Base-by-base conservation (phyloP, 208 protist genomes). In the Leishmania arabica region DNA sequence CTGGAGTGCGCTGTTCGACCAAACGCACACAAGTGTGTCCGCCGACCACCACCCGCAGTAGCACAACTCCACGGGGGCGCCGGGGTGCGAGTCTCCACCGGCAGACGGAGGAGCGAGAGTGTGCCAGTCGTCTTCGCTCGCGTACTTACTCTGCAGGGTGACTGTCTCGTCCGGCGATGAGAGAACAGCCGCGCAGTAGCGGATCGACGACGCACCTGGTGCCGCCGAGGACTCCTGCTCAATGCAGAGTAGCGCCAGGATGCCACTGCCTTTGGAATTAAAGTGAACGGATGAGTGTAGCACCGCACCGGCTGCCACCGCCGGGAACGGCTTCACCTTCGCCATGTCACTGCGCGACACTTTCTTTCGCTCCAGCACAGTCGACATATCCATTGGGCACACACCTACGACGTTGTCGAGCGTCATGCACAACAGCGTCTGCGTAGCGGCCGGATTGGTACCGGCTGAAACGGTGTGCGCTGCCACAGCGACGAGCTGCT, bases 1-100 rank as follows among this genome's bases (percentile, higher is more conserved):
- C 81, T 88, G 83, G 24, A 94, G 60, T 6, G 64, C 68, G 64
- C 91, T 91, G 80, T 90, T 86, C 34, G 93, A 93, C 90, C 91
- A 93, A 27, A 92, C 77, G 47, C 80, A 87, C 49, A 94, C 74
- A 0, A 93, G n/a, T 11, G 79, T 71, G 42, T 86, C 82, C 0
- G 82, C 80, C 19, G 77, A 89, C 88, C 87, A 89, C 93, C 93
- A 96, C 47, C 68, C 71, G 42, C 58, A 85, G 72, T 82, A 87
- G 70, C 82, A 83, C 71, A 87, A 70, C 58, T 75, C 66, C 7
- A 64, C 42, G 19, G 76, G 17, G 34, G 78, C 34, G 45, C 27
- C 73, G 40, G 15, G 72, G 27, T 11, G 21, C 19, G 56, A 45
- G 15, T 51, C 72, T 34, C 64, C 27, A 47, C 8, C 49, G 15